Evolutionary conservation across 164 flowering plant species (phyloP).

Genomic region (Liquidambar formosana): DNA sequence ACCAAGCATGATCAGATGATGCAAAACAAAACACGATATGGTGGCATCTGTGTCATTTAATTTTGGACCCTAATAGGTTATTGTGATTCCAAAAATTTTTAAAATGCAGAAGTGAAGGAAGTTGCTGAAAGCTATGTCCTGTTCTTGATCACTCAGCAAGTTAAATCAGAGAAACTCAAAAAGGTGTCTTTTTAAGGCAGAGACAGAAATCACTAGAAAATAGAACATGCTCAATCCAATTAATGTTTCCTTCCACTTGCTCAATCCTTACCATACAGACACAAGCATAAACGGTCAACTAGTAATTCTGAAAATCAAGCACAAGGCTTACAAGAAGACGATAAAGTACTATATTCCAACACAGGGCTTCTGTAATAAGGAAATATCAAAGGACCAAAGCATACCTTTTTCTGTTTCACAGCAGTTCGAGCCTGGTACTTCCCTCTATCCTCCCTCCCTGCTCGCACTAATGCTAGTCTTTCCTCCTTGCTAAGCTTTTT

Average conservation of each 20-base stretch:
- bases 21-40: background rate
- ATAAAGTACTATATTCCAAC: background rate
- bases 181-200: no score
- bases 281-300: no score
- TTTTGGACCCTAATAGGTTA: background rate
- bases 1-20: background rate
- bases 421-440: slow-evolving; percentile 71
- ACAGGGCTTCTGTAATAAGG: background rate
- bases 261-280: no score
- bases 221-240: no score
- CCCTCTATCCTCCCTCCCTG: slow-evolving; percentile 84
- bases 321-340: background rate
- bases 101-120: no score
- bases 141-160: no score
- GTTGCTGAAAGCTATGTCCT: no score
- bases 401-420: slow-evolving; percentile 88
- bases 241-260: no score
- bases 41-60: background rate
- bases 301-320: background rate
- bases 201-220: no score
- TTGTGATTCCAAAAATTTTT: no score
- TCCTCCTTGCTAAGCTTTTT: slow-evolving; percentile 74
- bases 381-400: background rate
- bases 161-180: no score
- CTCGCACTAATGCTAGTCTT: slow-evolving; percentile 62